phyloP scores from a whole-genome alignment of 2,329 filamentous ascomycete species.

The Lecanicillium sp. region DNA sequence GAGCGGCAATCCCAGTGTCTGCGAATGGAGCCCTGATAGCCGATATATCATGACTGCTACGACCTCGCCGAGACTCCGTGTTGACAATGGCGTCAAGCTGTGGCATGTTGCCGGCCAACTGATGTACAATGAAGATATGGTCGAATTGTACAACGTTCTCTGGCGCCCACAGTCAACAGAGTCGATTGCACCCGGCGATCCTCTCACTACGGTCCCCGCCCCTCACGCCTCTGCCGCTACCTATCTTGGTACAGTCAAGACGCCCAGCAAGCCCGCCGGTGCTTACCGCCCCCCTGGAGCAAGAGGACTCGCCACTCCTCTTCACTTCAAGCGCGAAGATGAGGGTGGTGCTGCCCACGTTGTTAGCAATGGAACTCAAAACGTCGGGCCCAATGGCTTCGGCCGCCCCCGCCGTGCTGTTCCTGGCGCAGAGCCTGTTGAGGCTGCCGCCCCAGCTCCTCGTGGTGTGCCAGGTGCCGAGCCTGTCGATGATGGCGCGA shows the following conservation, averaged over 20 bases:
- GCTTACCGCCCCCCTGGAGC: slow-evolving; percentile 94
- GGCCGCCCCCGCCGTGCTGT: slow-evolving; percentile 67
- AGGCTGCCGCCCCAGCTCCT: slow-evolving; percentile 59
- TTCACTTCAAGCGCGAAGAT: slow-evolving; percentile 96
- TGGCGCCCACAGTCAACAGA: slow-evolving; percentile 73
- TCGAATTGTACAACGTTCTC: slow-evolving; percentile 81
- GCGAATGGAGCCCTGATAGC: slow-evolving; percentile 95
- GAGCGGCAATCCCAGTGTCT: slow-evolving; percentile 90
- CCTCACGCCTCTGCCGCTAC: slow-evolving; percentile 77
- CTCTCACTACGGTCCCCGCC: slow-evolving; percentile 63
- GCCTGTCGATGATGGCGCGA: slow-evolving; percentile 62
- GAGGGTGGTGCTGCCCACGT: slow-evolving; percentile 87
- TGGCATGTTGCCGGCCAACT: slow-evolving; percentile 86
- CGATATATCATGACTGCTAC: slow-evolving; percentile 96
- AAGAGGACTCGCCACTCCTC: slow-evolving; percentile 76
- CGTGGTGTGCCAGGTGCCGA: slow-evolving; percentile 59
- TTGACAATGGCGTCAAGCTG: slow-evolving; percentile 92
- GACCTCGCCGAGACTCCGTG: slow-evolving; percentile 86
- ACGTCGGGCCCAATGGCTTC: slow-evolving; percentile 72
- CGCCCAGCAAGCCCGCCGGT: slow-evolving; percentile 92
- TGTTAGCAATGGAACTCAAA: slow-evolving; percentile 67
- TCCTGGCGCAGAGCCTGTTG: slow-evolving; percentile 74
- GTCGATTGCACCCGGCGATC: slow-evolving; percentile 56
- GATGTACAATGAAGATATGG: slow-evolving; percentile 94
- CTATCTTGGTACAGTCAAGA: slow-evolving; percentile 82